Evolutionary conservation across 257 asterid genomes (phyloP), one percentile per base, ranked within the genome.

Genomic region (Plantago ovata): DNA sequence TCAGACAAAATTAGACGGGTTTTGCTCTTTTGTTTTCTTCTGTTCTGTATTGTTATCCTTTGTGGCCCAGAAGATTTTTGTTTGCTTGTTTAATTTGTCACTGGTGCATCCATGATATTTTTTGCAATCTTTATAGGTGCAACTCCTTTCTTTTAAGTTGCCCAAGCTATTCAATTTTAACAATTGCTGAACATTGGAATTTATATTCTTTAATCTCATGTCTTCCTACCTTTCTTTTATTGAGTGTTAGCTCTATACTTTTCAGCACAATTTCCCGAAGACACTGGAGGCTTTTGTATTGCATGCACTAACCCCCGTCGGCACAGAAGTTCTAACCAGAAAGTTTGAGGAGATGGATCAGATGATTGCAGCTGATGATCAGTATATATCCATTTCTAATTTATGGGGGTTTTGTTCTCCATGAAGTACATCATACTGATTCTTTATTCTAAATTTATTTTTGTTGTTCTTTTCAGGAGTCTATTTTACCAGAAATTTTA

Each of bases 331-430:
- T 61, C 86, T 93, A 63, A 82, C 96, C 74, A 72, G 94, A 78
- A 93, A 86, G 69, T 81, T 89, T 61, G 95, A 89, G 81, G 86
- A 81, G 83, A 79, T 86, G 86, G 98, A 92, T 80, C 83, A 75
- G 68, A 75, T 73, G 53, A 69, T 76, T 48, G 42, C 68, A 18
- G 77, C 77, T 60, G 96, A 84, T 18, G 83, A 86, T 60, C 57
- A 76, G 80, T 75, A 71, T 62, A 21, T 64, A 60, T 39, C 51
- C 33, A 36, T 58, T 59, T 76, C 18, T 10, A 38, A 55, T 32
- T 65, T 65, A 58, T 64, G 53, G 53, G 36, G 59, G 56, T n/a
- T 56, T 69, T 64, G 15, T 71, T 58, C 33, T 68, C 66, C 58
- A 20, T 51, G 50, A 56, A 55, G 63, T 50, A 38, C 39, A 23